Evolutionary conservation across 345 rosid species (phyloP), one percentile per base, ranked within the genome.

Genomic region (Nephelium lappaceum): DNA sequence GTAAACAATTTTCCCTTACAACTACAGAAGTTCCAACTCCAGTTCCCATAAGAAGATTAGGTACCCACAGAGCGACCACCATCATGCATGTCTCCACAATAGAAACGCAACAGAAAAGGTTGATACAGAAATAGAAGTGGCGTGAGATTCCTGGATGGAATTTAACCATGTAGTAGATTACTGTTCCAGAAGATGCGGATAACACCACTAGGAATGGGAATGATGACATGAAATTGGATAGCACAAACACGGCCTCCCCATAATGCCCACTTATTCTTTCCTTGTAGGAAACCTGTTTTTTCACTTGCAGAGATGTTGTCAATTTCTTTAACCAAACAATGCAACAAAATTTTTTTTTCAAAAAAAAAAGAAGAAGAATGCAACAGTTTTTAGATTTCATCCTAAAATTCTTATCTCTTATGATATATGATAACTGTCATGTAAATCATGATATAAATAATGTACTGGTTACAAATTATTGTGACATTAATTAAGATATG

Each of bases 131-230:
- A 64, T 73, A 74, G 71, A 67, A 39, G 53, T 36, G 71, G 25
- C 65, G 81, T 5, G 87, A 87, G 62, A 83, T 61, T 36, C 89
- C 87, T 8, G 73, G 79, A 76, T 84, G 87, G 55, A 87, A 83
- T 78, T 82, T 79, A 74, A 84, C 87, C 87, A 77, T 84, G 77
- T 51, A 60, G 70, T 84, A 77, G 0, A 87, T 6, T 65, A 87
- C 79, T 3, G 83, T 57, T 25, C 81, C 85, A 4, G 83, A 71
- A 5, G 72, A 69, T 0, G 80, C 2, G 10, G 84, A 67, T 1
- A 74, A 36, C 39, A 80, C 23, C 43, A 74, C 80, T 67, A 84
- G 11, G 73, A 73, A 87, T 43, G 87, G 87, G 39, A 82, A 38
- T 0, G 89, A 80, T 3, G 87, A 79, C 4, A 87, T 15, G 19